Evolutionary conservation across 225 moss, liverwort and hornwort species (phyloP).

Genomic region (Asterella californica): DNA sequence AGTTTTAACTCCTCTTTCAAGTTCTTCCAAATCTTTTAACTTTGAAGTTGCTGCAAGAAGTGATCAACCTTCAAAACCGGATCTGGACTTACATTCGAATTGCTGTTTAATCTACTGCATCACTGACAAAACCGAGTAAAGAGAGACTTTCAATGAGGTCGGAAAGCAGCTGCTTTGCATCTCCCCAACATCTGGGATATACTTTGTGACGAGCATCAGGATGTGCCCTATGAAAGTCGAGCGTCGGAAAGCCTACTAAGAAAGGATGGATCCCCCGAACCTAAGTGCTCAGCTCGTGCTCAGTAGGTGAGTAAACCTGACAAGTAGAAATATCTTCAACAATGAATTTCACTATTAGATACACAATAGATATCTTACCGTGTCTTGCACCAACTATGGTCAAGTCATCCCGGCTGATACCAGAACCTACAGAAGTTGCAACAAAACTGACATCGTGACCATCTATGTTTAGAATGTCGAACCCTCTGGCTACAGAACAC

Average conservation of each 20-base stretch:
- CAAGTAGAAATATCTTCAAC: not conserved
- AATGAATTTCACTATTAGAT: not conserved
- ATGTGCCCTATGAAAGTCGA: too few species aligned
- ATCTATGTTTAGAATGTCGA: not conserved
- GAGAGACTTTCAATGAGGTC: not conserved
- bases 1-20: conserved; percentile 71
- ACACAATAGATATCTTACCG: conserved; percentile 36
- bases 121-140: not conserved
- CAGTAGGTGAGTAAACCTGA: not conserved
- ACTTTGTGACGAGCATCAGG: too few species aligned
- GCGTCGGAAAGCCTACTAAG: not conserved
- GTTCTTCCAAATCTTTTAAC: conserved; percentile 68
- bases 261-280: not conserved
- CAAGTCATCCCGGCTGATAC: conserved; percentile 87
- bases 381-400: conserved; percentile 76
- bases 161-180: not conserved
- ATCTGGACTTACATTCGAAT: not conserved
- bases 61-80: not conserved
- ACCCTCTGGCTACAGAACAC: not conserved
- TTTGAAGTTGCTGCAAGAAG: conserved; percentile 79
- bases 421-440: conserved; percentile 59
- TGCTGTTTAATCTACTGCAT: not conserved
- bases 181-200: too few species aligned
- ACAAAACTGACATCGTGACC: not conserved
- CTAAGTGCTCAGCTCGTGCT: not conserved